Evolutionary conservation across 306 rosid species (phyloP).

Genomic region (Cucumis melo): DNA sequence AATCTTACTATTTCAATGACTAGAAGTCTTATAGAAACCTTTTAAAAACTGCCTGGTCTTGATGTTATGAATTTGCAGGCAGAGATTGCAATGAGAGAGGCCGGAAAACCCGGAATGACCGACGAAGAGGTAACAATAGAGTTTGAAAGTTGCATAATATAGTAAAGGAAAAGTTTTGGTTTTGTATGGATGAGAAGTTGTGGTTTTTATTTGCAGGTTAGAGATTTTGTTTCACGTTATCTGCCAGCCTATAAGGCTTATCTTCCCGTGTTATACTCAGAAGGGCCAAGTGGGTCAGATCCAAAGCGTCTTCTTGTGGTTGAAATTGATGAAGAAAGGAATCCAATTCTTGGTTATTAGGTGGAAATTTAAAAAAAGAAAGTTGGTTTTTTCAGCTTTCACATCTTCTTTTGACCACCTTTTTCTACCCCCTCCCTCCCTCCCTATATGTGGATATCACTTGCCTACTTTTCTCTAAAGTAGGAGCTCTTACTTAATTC

Average conservation of each 20-base stretch:
- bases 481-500: background rate
- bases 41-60: background rate
- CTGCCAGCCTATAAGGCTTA: conserved; percentile 86
- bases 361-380: background rate
- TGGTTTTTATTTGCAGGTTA: conserved; percentile 35
- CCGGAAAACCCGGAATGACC: conserved; percentile 86
- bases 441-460: background rate
- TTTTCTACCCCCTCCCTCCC: background rate
- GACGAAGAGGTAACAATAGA: conserved; percentile 56
- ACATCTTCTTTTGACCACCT: background rate
- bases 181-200: background rate
- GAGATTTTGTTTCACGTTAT: conserved; percentile 86
- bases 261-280: conserved; percentile 80
- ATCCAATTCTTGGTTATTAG: conserved; percentile 60
- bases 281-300: conserved; percentile 80
- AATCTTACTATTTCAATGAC: too few species aligned
- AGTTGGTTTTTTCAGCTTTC: background rate
- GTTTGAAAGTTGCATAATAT: background rate
- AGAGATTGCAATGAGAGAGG: conserved; percentile 96
- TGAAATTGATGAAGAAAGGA: conserved; percentile 83
- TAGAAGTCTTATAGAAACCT: background rate
- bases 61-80: conserved; percentile 43
- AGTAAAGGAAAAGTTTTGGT: background rate
- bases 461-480: background rate
- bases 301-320: conserved; percentile 49